These are phyloP conservation scores for Chiua virens DNA, from an alignment of 768 basidiomycete species.

Conservation along the genomic window DNA sequence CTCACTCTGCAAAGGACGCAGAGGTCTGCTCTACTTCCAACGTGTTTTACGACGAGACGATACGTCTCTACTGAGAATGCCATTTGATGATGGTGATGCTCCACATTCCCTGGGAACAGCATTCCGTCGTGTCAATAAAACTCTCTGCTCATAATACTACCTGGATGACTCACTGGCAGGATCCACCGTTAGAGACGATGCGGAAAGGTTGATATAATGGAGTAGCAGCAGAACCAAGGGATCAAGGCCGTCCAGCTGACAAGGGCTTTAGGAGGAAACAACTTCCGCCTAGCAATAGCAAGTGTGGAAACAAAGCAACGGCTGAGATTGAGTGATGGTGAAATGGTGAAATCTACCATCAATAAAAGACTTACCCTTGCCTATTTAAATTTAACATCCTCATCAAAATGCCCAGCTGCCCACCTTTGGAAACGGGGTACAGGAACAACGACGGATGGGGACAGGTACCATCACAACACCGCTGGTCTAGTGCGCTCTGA, in stretches of 20 bases:
- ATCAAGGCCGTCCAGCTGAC: neutral
- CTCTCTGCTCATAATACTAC: neutral
- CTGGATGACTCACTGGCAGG: conserved; percentile 8
- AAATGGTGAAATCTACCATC: conserved; percentile 4
- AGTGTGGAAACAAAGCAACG: neutral
- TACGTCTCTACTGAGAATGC: conserved; percentile 59
- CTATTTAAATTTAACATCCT: conserved; percentile 16
- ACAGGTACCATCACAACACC: conserved; percentile 19
- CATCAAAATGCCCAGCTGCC: neutral
- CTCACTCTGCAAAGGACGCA: conserved; percentile 59
- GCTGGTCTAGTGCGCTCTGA: neutral
- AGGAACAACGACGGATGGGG: conserved; percentile 6
- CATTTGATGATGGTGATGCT: conserved; percentile 41
- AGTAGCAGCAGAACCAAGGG: neutral
- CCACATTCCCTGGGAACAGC: conserved; percentile 35
- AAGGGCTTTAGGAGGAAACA: neutral
- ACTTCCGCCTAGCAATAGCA: neutral
- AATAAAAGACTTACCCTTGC: neutral
- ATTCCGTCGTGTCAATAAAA: neutral
- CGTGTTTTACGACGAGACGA: conserved; percentile 54
- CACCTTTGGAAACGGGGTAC: conserved; percentile 11
- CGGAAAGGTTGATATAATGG: neutral
- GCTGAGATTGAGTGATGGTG: neutral
- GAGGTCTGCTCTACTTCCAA: conserved; percentile 53
- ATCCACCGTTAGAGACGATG: neutral